Base-by-base conservation (phyloP, 164 flowering plant species). In the Umbilicus rupestris region DNA sequence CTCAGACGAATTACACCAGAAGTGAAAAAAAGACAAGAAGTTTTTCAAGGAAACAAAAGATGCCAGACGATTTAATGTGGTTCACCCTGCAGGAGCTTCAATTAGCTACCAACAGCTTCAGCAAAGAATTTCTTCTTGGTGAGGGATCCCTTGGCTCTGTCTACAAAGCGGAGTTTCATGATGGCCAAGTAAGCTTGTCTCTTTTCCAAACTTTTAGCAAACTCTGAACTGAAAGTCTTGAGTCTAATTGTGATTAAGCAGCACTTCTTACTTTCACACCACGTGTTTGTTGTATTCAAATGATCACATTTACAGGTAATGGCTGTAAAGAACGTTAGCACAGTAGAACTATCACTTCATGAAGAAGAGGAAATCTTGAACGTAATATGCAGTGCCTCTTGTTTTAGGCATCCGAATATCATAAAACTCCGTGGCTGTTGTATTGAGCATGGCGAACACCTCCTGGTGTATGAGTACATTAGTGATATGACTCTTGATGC, bases 111-210 rank as follows among this genome's bases (percentile, higher is more conserved):
- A 83, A 81, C 73, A 72, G 60, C 79, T 92, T 92, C 77, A 75
- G 82, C 42, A 79, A 85, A 69, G 81, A 76, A 17, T 84, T 83
- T 68, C 72, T 86, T 71, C 79, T 92, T 26, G 92, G 92, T 64
- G 85, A 85, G 71, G 97, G 96, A 66, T 86, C 96, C 42, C 87
- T 92, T 72, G 96, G 97, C 68, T 79, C 88, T 58, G 97, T 89
- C 68, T 87, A 81, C 71, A 89, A 71, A 79, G 94, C 89, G 17
- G 76, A 79, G 47, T 80, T 92, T 68, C 81, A 85, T 33, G 83
- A 89, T 77, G 94, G 90, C 71, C 82, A 76, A 67, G 97, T 89
- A 83, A 19, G 37, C 33, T 57, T 30, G 52, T 29, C 7, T 30
- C 26, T 30, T 69, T 49, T 20, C 3, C 30, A 63, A 59, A n/a